Evolutionary conservation across 1,284 basidiomycete genomes (phyloP).

Genomic region (Sporisorium reilianum): DNA sequence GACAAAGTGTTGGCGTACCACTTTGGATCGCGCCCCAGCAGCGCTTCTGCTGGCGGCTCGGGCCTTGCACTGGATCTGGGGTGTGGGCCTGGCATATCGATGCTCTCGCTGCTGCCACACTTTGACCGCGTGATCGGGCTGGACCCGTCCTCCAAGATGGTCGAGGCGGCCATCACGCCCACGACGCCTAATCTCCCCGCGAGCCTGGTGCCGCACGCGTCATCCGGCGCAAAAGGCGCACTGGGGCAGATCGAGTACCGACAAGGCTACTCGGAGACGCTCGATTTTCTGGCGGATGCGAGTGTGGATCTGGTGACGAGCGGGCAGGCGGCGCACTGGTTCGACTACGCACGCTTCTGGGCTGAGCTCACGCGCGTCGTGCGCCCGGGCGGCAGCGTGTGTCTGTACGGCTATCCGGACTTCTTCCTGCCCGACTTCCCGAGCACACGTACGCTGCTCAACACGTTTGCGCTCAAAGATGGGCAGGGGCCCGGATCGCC

Average conservation of each 20-base stretch:
- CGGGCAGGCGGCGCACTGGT: slow-evolving; percentile 91
- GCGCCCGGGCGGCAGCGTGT: slow-evolving; percentile 78
- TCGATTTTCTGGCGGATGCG: slow-evolving; percentile 73
- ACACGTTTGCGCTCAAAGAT: slow-evolving; percentile 73
- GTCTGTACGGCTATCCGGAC: slow-evolving; percentile 85
- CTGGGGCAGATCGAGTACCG: slow-evolving; percentile 70
- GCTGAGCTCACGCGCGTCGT: slow-evolving; percentile 77
- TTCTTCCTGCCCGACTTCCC: slow-evolving; percentile 78
- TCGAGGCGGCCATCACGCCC: slow-evolving; percentile 75
- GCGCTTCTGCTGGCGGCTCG: background rate
- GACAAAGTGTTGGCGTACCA: slow-evolving; percentile 45
- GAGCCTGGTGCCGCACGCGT: slow-evolving; percentile 15
- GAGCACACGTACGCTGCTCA: slow-evolving; percentile 75
- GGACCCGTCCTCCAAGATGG: slow-evolving; percentile 82
- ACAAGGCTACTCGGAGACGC: slow-evolving; percentile 75
- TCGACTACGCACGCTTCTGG: slow-evolving; percentile 81
- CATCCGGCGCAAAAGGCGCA: slow-evolving; percentile 66
- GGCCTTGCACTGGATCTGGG: slow-evolving; percentile 76
- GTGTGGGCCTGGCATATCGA: slow-evolving; percentile 82
- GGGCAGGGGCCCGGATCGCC: slow-evolving; percentile 13
- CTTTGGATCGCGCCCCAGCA: slow-evolving; percentile 10
- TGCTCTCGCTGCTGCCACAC: slow-evolving; percentile 73
- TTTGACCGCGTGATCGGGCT: slow-evolving; percentile 78
- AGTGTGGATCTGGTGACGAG: slow-evolving; percentile 80
- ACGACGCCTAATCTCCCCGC: too few relatives aligned